Conservation (phyloP, 2,329 filamentous ascomycete species). For the Colletotrichum siamense region DNA sequence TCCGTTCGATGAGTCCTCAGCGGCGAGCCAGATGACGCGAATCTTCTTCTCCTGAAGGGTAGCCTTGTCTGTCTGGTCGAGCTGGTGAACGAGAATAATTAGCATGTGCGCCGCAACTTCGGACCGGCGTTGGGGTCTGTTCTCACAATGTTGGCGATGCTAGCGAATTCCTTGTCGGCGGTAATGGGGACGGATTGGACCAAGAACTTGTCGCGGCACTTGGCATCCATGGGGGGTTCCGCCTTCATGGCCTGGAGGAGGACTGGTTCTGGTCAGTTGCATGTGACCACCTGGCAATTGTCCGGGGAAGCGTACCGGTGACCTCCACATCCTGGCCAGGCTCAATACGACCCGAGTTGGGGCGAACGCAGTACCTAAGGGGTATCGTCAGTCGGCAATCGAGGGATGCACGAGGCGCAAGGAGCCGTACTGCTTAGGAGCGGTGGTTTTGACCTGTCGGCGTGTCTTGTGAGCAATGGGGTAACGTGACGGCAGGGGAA, state of each 20-base stretch:
- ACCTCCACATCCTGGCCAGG: slow-evolving; percentile 90
- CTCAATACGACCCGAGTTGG: slow-evolving; percentile 96
- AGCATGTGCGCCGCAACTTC: neutral
- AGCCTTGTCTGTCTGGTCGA: slow-evolving; percentile 79
- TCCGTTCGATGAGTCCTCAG: slow-evolving; percentile 49
- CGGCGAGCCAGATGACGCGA: slow-evolving; percentile 81
- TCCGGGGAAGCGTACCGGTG: slow-evolving; percentile 66
- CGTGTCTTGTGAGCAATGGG: slow-evolving; percentile 9
- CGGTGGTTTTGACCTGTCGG: slow-evolving; percentile 93
- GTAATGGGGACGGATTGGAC: slow-evolving; percentile 90
- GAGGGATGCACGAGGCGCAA: slow-evolving; percentile 24
- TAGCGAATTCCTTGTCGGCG: slow-evolving; percentile 82
- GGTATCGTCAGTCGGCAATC: slow-evolving; percentile 26
- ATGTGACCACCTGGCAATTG: slow-evolving; percentile 24
- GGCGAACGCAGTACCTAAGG: slow-evolving; percentile 91
- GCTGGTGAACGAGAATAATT: slow-evolving; percentile 54
- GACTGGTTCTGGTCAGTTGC: slow-evolving; percentile 58
- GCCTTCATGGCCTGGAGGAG: slow-evolving; percentile 98
- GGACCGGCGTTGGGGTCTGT: slow-evolving; percentile 17
- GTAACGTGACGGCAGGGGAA: neutral
- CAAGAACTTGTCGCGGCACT: slow-evolving; percentile 97
- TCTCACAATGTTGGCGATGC: slow-evolving; percentile 58
- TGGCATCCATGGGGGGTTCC: slow-evolving; percentile 83
- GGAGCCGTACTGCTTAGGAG: slow-evolving; percentile 88
- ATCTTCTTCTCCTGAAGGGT: slow-evolving; percentile 94